Conservation (phyloP, 1,139 yeast species). For the Taphrina flavorubra region DNA sequence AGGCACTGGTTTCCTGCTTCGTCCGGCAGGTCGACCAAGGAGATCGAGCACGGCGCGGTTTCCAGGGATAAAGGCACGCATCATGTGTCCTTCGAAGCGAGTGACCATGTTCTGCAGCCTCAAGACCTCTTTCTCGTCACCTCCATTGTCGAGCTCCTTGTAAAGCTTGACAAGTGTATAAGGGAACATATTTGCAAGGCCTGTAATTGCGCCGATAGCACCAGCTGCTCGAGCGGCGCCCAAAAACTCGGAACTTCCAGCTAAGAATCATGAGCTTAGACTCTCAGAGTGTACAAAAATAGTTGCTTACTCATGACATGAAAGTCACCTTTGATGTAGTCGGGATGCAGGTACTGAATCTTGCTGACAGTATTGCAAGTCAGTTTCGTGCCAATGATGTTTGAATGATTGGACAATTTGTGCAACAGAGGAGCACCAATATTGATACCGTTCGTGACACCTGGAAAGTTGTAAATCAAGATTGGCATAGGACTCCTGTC, state of each 20-base stretch:
- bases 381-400: slow-evolving; percentile 59
- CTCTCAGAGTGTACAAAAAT: neutral
- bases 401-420: slow-evolving; percentile 53
- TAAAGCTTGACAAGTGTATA: slow-evolving; percentile 45
- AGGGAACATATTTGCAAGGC: slow-evolving; percentile 54
- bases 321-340: slow-evolving; percentile 48
- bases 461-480: slow-evolving; percentile 60
- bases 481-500: slow-evolving; percentile 52
- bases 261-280: neutral
- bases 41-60: slow-evolving; percentile 13
- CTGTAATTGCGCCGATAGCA: slow-evolving; percentile 57
- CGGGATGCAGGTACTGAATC: slow-evolving; percentile 52
- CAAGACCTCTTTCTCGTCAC: slow-evolving; percentile 44
- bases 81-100: slow-evolving; percentile 40
- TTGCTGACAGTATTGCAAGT: slow-evolving; percentile 57
- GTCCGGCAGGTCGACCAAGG: slow-evolving; percentile 19
- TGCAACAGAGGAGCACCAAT: slow-evolving; percentile 52
- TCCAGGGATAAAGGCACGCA: slow-evolving; percentile 26
- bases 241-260: slow-evolving; percentile 58
- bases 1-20: slow-evolving; percentile 14
- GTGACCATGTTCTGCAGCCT: slow-evolving; percentile 44
- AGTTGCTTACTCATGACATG: slow-evolving; percentile 49
- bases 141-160: slow-evolving; percentile 45
- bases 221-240: slow-evolving; percentile 56
- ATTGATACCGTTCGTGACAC: slow-evolving; percentile 55